phyloP scores from a whole-genome alignment of 2,329 filamentous ascomycete genomes.

The Metarhizium brunneum region DNA sequence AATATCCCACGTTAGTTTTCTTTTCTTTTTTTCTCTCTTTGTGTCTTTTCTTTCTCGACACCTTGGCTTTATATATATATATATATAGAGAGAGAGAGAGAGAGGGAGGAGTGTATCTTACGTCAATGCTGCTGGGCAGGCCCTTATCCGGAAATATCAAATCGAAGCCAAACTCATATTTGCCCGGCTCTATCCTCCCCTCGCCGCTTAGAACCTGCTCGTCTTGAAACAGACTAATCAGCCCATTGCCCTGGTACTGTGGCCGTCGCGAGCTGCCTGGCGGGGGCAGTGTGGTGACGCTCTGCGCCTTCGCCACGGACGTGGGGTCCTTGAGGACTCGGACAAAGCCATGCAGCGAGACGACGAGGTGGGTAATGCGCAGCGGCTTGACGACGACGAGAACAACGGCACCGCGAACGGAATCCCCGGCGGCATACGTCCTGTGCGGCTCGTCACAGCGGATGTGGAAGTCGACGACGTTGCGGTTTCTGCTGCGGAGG shows the following conservation, averaged over 20 bases:
- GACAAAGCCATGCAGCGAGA: slow-evolving; percentile 69
- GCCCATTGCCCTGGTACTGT: slow-evolving; percentile 65
- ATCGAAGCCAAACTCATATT: slow-evolving; percentile 73
- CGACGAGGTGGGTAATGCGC: slow-evolving; percentile 70
- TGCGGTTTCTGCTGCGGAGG: slow-evolving; percentile 46
- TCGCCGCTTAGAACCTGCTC: slow-evolving; percentile 73
- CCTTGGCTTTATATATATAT: neutral
- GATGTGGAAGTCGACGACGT: slow-evolving; percentile 71
- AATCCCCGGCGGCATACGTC: slow-evolving; percentile 65
- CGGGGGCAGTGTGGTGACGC: slow-evolving; percentile 31
- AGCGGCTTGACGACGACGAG: slow-evolving; percentile 65
- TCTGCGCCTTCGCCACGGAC: slow-evolving; percentile 42
- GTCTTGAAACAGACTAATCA: slow-evolving; percentile 75
- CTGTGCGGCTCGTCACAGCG: slow-evolving; percentile 68
- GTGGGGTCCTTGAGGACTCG: slow-evolving; percentile 66
- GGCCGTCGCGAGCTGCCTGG: slow-evolving; percentile 28
- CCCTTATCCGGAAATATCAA: slow-evolving; percentile 59
- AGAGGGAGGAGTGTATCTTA: slow-evolving; percentile 36
- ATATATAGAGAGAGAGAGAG: neutral
- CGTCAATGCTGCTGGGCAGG: slow-evolving; percentile 88
- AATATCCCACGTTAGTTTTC: slow-evolving; percentile 6
- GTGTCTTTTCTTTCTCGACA: neutral
- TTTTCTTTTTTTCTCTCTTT: neutral
- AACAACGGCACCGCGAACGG: slow-evolving; percentile 63
- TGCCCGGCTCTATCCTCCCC: slow-evolving; percentile 62